These are phyloP conservation scores for Boletus eberwhitei DNA, from an alignment of 768 basidiomycete species.

Conservation along the genomic window DNA sequence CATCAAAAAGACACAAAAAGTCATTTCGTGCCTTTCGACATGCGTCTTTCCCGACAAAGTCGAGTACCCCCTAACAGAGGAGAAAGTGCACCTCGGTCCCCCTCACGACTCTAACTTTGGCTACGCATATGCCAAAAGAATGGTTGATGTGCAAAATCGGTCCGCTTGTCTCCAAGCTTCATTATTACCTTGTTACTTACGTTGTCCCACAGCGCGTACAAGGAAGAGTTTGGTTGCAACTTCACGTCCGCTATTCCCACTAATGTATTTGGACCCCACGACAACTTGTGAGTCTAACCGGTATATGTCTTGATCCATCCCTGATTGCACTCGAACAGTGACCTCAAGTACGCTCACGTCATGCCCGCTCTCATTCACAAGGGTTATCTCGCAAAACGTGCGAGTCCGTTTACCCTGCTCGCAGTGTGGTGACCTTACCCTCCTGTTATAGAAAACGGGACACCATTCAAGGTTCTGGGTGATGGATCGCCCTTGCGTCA, in stretches of 20 bases:
- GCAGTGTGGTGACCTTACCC: neutral
- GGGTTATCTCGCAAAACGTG: conserved; percentile 88
- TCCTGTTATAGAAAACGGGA: conserved; percentile 59
- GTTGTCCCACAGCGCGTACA: conserved; percentile 67
- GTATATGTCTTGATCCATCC: neutral
- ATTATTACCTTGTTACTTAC: neutral
- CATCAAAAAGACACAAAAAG: conserved; percentile 61
- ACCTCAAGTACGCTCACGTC: conserved; percentile 88
- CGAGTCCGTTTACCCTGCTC: conserved; percentile 5
- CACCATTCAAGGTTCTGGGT: conserved; percentile 84
- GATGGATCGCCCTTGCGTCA: conserved; percentile 93
- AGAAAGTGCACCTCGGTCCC: conserved; percentile 87
- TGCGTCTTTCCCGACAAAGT: conserved; percentile 98
- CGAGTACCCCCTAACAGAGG: conserved; percentile 88
- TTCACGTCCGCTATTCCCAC: conserved; percentile 98
- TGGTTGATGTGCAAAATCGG: conserved; percentile 97
- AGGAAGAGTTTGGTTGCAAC: conserved; percentile 91
- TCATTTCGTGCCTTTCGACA: conserved; percentile 94
- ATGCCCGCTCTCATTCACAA: conserved; percentile 94
- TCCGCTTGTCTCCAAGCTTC: conserved; percentile 34
- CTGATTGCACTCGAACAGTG: conserved; percentile 43
- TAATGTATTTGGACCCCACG: conserved; percentile 92
- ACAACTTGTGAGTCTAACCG: conserved; percentile 70
- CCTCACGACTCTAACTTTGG: conserved; percentile 96
- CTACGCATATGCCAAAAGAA: conserved; percentile 92